Percentiles rank a stretch among this genome's conserved stretches.
These are phyloP conservation scores for Excoecaria cochinchinensis DNA, from an alignment of 345 rosid genomes.

Conservation along the genomic window DNA sequence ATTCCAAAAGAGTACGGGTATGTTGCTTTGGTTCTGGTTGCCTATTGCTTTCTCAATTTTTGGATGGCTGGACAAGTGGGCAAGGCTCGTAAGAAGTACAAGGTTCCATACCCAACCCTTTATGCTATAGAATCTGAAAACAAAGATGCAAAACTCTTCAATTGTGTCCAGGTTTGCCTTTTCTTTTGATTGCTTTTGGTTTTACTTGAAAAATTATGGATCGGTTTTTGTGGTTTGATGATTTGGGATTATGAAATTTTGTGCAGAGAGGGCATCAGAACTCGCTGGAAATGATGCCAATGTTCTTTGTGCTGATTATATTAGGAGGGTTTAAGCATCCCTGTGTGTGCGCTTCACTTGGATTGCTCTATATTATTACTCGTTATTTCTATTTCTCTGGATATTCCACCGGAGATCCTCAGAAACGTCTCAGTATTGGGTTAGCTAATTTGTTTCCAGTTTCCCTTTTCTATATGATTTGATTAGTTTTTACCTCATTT, in stretches of 20 bases:
- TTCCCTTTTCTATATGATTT: neutral
- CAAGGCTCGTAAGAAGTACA: constrained; percentile 74
- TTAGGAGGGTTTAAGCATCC: constrained; percentile 87
- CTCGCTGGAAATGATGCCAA: constrained; percentile 78
- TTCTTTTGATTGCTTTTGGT: neutral
- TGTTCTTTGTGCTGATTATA: constrained; percentile 65
- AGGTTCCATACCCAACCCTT: constrained; percentile 71
- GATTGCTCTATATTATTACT: constrained; percentile 44
- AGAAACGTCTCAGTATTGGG: constrained; percentile 74
- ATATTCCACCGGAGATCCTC: constrained; percentile 80
- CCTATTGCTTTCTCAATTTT: constrained; percentile 67
- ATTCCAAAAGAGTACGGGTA: constrained; percentile 72
- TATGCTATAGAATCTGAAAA: constrained; percentile 79
- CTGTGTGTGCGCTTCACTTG: constrained; percentile 48
- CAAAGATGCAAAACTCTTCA: constrained; percentile 82
- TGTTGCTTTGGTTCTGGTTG: constrained; percentile 62
- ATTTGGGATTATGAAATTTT: neutral
- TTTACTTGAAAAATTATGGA: too few relatives aligned
- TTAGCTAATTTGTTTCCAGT: constrained; percentile 21
- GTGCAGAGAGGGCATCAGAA: constrained; percentile 91
- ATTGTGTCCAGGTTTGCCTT: constrained; percentile 72
- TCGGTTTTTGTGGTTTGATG: too few relatives aligned
- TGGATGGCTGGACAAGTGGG: constrained; percentile 72
- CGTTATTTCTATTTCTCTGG: constrained; percentile 84
- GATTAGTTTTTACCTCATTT: neutral